Evolutionary conservation across 2,329 filamentous ascomycete species (phyloP), one percentile per base, ranked within the genome.

Genomic region (Scedosporium aurantiacum): DNA sequence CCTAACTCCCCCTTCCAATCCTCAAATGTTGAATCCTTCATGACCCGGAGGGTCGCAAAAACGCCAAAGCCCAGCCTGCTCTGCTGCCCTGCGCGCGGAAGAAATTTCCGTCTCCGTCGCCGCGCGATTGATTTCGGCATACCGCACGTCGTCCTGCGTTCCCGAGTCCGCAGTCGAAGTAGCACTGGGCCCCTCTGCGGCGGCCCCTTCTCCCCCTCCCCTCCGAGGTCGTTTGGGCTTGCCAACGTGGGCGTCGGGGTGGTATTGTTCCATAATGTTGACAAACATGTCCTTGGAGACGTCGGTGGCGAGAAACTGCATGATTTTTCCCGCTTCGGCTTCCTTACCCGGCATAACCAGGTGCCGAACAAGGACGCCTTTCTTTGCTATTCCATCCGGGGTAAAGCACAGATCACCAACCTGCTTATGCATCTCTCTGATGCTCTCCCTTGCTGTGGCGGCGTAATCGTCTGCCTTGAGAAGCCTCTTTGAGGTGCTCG

Each of bases 201-300:
- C 74, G 67, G 61, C 65, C 65, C 65, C 69, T 57, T 61, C 69
- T 55, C 28, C 69, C 63, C 67, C 69, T 62, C 77, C 8, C 45
- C 75, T 66, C n/a, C 50, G 10, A 23, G 50, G 8, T 23, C 50
- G 50, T 23, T 75, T 83, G 60, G 78, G 75, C 75, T 91, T 93
- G 3, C 90, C 90, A 0, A 95, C 90, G 71, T 95, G 85, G 0
- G 89, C 90, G 65, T 88, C 83, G 0, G 90, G 90, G 64, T 85
- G 85, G 69, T 94, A 94, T 73, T 95, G 90, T 73, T 95, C 90
- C 90, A 94, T 94, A 65, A 95, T 86, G 70, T 95, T 87, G 63
- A 94, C 82, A 72, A 92, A 93, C 52, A 88, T 79, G 71, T 94
- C 89, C 61, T 76, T 80, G 3, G 87, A 90, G 2, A 95, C 79